Percentiles rank a stretch among this genome's conserved stretches.
Evolutionary conservation across 139 green algal species (phyloP).

Genomic region (Picochlorum sp.): DNA sequence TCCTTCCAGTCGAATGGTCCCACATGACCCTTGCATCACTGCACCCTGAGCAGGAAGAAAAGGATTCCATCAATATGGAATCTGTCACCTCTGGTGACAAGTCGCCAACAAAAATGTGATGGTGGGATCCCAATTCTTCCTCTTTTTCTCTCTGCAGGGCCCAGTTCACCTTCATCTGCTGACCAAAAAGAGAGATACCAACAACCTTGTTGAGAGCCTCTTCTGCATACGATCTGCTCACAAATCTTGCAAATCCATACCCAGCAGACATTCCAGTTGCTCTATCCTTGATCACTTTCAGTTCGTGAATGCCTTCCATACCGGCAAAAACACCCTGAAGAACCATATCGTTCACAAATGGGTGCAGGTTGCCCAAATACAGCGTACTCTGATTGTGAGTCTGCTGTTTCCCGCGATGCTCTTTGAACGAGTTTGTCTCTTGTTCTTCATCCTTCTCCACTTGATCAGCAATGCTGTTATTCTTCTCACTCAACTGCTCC

Average conservation of each 20-base stretch:
- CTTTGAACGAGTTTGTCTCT: too few species aligned
- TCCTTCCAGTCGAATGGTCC: constrained; percentile 59
- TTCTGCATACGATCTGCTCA: constrained; percentile 5
- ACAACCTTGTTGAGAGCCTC: constrained; percentile 28
- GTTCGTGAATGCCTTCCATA: constrained; percentile 21
- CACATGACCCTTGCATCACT: constrained; percentile 68
- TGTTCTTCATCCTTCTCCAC: not conserved
- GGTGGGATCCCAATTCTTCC: constrained; percentile 45
- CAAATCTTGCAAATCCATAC: constrained; percentile 66
- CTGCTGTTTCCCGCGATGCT: not conserved
- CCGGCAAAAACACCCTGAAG: constrained; percentile 42
- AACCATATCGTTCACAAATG: constrained; percentile 42
- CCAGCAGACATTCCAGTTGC: constrained; percentile 39
- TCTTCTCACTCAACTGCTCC: too few species aligned
- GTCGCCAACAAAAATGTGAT: constrained; percentile 72
- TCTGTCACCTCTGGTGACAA: constrained; percentile 46
- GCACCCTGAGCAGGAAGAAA: constrained; percentile 25
- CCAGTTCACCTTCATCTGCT: constrained; percentile 68
- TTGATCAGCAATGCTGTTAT: not conserved
- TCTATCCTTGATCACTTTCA: constrained; percentile 52
- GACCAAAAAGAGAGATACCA: constrained; percentile 36
- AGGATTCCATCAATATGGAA: constrained; percentile 20
- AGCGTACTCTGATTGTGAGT: constrained; percentile 13
- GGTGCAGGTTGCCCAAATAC: constrained; percentile 58
- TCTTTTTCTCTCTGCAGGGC: constrained; percentile 58